Base-by-base conservation (phyloP, 352 stramenopile genomes). In the Bremia lactucae region DNA sequence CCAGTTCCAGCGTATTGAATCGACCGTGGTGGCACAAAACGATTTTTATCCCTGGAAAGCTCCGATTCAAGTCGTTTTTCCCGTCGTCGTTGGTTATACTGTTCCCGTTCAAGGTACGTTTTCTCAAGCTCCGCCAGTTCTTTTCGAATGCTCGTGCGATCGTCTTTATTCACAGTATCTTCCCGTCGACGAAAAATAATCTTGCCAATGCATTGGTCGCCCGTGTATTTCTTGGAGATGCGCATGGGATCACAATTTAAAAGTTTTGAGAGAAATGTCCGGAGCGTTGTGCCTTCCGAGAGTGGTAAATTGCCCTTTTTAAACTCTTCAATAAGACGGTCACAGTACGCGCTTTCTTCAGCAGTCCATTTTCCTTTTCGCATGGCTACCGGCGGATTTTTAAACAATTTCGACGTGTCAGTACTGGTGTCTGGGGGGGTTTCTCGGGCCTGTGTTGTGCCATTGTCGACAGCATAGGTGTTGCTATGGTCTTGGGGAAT, bases 151-250 rank as follows among this genome's bases (percentile, higher is more conserved):
- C 40, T 59, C 44, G 88, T 75, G 59, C 88, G 72, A 31, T 92
- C 77, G 5, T 86, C 77, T 35, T 85, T 83, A 2, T 75, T 55
- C 8, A 87, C 59, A n/a, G 85, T 69, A 35, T 87, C 73, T 42
- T 87, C 80, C 22, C 78, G 63, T 22, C 75, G 53, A 6, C 77
- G 69, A 42, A 87, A 89, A 49, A 71, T 65, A 33, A 88, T 82
- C 64, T 99, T 99, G 55, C 96, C 94, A 49, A 99, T 98, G 54
- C 93, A 98, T 53, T 98, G 96, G 46, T 88, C 83, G 10, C 96
- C 95, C 36, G 97, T 97, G 55, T 98, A 98, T 67, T 98, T 99
- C 59, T 99, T 99, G 0, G 90, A 97, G 44, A 99, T 98, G 10
- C 96, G 72, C 95, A 98, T 98, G 6, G 96, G 95, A 67, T 99